Evolutionary conservation across 306 rosid species (phyloP).

Genomic region (Inga leiocalycina): DNA sequence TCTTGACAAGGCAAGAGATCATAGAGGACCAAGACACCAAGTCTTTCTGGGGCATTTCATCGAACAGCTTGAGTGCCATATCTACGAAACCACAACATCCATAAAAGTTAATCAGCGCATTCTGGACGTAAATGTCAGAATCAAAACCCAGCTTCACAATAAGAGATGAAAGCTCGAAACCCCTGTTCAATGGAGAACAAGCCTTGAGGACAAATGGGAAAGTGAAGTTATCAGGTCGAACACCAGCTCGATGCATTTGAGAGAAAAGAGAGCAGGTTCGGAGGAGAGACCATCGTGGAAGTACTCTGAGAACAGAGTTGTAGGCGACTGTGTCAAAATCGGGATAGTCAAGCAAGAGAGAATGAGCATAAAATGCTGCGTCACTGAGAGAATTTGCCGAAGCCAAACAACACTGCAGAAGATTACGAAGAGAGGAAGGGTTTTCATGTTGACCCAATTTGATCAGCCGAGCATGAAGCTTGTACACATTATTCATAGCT

Average conservation of each 20-base stretch:
- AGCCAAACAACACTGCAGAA: slow-evolving; percentile 45
- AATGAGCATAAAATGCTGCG: slow-evolving; percentile 47
- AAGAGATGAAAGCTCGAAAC: slow-evolving; percentile 44
- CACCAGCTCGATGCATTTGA: slow-evolving; percentile 47
- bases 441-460: slow-evolving; percentile 46
- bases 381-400: slow-evolving; percentile 37
- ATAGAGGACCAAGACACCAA: slow-evolving; percentile 66
- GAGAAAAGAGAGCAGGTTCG: slow-evolving; percentile 44
- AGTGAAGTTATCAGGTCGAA: slow-evolving; percentile 56
- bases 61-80: slow-evolving; percentile 48
- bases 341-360: slow-evolving; percentile 44
- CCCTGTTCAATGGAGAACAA: slow-evolving; percentile 29
- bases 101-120: slow-evolving; percentile 47
- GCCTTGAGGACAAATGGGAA: slow-evolving; percentile 63
- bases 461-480: slow-evolving; percentile 51
- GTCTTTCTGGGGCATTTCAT: slow-evolving; percentile 50
- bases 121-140: slow-evolving; percentile 49
- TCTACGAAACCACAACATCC: slow-evolving; percentile 41
- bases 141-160: slow-evolving; percentile 50
- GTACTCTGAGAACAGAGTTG: slow-evolving; percentile 52
- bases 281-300: slow-evolving; percentile 44
- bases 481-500: slow-evolving; percentile 49
- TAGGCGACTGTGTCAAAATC: slow-evolving; percentile 43
- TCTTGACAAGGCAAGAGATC: slow-evolving; percentile 44
- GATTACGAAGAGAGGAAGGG: slow-evolving; percentile 40